A percentile compares a stretch with the other conserved stretches of the same genome.
Conservation (phyloP, 2,329 filamentous ascomycete species). For the Pyrenochaeta sp. region DNA sequence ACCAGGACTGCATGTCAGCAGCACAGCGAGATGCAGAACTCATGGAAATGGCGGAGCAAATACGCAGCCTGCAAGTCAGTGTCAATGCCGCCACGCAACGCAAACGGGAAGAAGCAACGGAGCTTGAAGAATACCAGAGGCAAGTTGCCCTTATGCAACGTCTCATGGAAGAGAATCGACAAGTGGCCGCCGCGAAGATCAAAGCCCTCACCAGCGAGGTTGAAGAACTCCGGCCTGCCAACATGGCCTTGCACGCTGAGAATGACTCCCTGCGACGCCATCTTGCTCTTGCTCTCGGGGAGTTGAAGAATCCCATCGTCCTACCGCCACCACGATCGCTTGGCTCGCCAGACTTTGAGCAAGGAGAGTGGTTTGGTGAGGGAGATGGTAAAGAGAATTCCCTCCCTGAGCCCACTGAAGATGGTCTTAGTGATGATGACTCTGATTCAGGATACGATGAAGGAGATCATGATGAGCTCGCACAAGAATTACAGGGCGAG, state of each 20-base stretch:
- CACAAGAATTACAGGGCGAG: conserved; percentile 76
- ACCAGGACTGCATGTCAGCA: conserved; percentile 91
- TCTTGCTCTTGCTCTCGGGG: conserved; percentile 82
- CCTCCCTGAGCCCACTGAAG: conserved; percentile 36
- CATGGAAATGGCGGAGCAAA: conserved; percentile 92
- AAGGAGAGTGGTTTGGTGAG: conserved; percentile 35
- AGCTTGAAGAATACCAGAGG: conserved; percentile 91
- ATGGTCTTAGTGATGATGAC: conserved; percentile 45
- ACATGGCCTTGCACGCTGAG: conserved; percentile 68
- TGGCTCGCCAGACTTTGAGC: conserved; percentile 42
- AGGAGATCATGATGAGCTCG: conserved; percentile 62
- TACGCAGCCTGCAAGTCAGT: conserved; percentile 81
- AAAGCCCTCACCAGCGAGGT: conserved; percentile 70
- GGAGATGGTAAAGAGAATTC: conserved; percentile 37
- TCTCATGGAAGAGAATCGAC: conserved; percentile 91
- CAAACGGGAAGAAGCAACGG: conserved; percentile 83
- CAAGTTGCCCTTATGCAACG: conserved; percentile 90
- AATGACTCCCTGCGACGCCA: conserved; percentile 90
- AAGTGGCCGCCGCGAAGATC: conserved; percentile 94
- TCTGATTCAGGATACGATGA: conserved; percentile 66
- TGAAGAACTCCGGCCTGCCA: conserved; percentile 56
- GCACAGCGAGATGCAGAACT: conserved; percentile 96
- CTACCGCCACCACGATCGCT: conserved; percentile 48
- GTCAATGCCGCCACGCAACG: conserved; percentile 65
- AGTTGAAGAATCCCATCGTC: conserved; percentile 90